phyloP scores from a whole-genome alignment of 2,329 filamentous ascomycete species.

The Trichoderma breve region DNA sequence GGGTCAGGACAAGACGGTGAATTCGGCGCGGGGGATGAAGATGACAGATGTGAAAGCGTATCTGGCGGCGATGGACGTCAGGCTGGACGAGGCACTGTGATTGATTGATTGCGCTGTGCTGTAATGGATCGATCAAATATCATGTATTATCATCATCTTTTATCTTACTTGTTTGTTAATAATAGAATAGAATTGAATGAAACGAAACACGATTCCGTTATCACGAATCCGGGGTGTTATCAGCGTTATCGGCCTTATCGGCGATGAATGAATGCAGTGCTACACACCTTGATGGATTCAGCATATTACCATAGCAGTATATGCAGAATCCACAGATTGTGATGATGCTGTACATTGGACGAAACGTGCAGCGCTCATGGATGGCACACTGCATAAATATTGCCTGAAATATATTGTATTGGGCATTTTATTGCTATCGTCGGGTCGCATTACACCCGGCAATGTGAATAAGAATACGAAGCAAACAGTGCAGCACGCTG shows the following conservation, averaged over 20 bases:
- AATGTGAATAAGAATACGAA: background rate
- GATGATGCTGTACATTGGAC: background rate
- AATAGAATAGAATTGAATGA: background rate
- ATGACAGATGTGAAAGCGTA: conserved; percentile 44
- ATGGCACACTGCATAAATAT: background rate
- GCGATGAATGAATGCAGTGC: background rate
- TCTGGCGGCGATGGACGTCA: conserved; percentile 27
- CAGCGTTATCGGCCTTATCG: conserved; percentile 4
- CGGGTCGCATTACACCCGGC: background rate
- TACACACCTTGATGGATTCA: background rate
- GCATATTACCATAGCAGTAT: background rate
- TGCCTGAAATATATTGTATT: background rate
- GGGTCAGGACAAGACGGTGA: conserved; percentile 53
- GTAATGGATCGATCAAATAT: background rate
- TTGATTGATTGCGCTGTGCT: background rate
- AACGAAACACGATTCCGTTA: background rate
- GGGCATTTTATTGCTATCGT: background rate
- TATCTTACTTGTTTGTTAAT: background rate
- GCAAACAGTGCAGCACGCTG: background rate
- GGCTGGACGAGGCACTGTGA: background rate
- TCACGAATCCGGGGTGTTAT: background rate
- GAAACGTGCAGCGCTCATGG: background rate
- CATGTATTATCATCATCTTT: background rate
- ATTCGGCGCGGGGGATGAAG: conserved; percentile 46
- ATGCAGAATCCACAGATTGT: background rate